phyloP scores from a whole-genome alignment of 306 rosid genomes.

The Cucumis melo region DNA sequence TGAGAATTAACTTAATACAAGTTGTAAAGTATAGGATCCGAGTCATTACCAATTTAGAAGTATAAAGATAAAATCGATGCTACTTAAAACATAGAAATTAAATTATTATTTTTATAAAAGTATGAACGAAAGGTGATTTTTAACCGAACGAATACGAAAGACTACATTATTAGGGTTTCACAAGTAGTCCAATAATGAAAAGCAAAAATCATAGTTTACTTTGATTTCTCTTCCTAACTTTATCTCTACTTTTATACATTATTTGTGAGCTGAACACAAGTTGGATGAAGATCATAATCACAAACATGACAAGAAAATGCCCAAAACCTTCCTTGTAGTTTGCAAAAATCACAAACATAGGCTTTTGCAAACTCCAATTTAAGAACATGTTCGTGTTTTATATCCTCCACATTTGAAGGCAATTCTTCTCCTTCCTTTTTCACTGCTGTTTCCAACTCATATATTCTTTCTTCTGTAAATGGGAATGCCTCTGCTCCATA shows the following conservation, averaged over 20 bases:
- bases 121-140: too few relatives aligned
- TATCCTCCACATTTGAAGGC: constrained; percentile 56
- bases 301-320: constrained; percentile 76
- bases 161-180: too few relatives aligned
- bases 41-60: too few relatives aligned
- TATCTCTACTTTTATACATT: background rate
- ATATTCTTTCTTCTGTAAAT: constrained; percentile 49
- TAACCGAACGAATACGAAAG: too few relatives aligned
- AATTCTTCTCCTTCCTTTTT: constrained; percentile 69
- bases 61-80: too few relatives aligned
- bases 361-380: constrained; percentile 83
- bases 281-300: constrained; percentile 88
- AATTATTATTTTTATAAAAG: too few relatives aligned
- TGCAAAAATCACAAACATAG: constrained; percentile 72
- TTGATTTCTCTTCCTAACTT: background rate
- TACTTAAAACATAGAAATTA: too few relatives aligned
- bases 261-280: constrained; percentile 27
- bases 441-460: constrained; percentile 49
- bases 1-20: too few relatives aligned
- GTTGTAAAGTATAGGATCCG: too few relatives aligned
- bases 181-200: too few relatives aligned
- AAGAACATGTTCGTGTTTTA: constrained; percentile 70
- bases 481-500: constrained; percentile 87
- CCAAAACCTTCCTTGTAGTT: constrained; percentile 70
- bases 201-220: too few relatives aligned